phyloP scores from a whole-genome alignment of 768 basidiomycete species.

The Wakefieldia striispora region DNA sequence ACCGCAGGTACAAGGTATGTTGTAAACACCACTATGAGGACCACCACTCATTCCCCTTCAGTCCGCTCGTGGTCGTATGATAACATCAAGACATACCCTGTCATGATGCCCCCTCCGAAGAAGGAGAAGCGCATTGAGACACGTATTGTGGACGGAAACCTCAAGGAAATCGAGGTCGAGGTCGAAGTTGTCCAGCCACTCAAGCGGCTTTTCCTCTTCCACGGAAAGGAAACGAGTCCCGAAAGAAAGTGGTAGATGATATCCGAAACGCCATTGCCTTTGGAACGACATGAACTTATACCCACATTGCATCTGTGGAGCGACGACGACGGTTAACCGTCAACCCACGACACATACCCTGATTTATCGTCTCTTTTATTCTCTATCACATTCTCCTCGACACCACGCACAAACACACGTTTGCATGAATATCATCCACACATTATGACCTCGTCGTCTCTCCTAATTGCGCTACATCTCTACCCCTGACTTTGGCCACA shows the following conservation, averaged over 20 bases:
- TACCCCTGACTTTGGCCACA: slow-evolving; percentile 12
- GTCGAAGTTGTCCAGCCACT: slow-evolving; percentile 53
- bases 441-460: slow-evolving; percentile 30
- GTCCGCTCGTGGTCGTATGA: slow-evolving; percentile 78
- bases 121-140: slow-evolving; percentile 52
- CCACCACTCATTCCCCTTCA: slow-evolving; percentile 25
- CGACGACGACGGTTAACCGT: slow-evolving; percentile 31
- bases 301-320: slow-evolving; percentile 27
- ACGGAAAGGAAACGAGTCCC: slow-evolving; percentile 39
- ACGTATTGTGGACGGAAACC: slow-evolving; percentile 48
- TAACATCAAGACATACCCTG: slow-evolving; percentile 64
- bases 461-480: slow-evolving; percentile 32
- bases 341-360: slow-evolving; percentile 35
- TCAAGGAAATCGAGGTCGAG: slow-evolving; percentile 49
- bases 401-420: slow-evolving; percentile 25
- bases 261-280: slow-evolving; percentile 4
- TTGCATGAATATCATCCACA: slow-evolving; percentile 26
- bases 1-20: slow-evolving; percentile 54
- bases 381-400: slow-evolving; percentile 21
- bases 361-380: slow-evolving; percentile 30
- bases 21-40: neutral
- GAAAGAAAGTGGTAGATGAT: slow-evolving; percentile 29
- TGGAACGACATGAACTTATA: slow-evolving; percentile 24
- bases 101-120: slow-evolving; percentile 48
- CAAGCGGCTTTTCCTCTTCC: slow-evolving; percentile 72